These are phyloP conservation scores for Celoporthe dispersa DNA, from an alignment of 2,329 filamentous ascomycete species.

Conservation along the genomic window DNA sequence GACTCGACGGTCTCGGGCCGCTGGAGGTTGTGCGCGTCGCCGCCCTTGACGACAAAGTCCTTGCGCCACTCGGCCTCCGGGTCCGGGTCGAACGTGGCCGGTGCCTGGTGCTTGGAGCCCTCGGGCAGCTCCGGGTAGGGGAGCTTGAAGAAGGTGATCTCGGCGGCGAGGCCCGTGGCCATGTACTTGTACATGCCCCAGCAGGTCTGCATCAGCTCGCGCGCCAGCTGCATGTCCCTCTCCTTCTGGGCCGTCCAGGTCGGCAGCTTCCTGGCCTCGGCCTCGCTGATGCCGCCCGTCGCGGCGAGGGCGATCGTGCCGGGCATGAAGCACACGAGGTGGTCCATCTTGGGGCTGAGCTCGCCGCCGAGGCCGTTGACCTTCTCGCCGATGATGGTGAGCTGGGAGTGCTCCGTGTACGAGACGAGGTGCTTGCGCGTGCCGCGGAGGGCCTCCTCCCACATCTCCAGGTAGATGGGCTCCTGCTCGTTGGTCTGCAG, in stretches of 20 bases:
- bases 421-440: conserved; percentile 92
- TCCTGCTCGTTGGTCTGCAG: conserved; percentile 90
- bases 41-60: conserved; percentile 79
- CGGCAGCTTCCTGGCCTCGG: conserved; percentile 71
- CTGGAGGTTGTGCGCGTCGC: conserved; percentile 92
- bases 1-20: conserved; percentile 96
- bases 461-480: conserved; percentile 86
- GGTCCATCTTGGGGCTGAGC: conserved; percentile 93
- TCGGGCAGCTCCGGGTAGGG: conserved; percentile 69
- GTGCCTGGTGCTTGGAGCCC: conserved; percentile 54
- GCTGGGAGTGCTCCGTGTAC: conserved; percentile 77
- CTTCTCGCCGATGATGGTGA: conserved; percentile 90
- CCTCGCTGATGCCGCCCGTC: conserved; percentile 77
- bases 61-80: conserved; percentile 69
- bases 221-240: conserved; percentile 83
- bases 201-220: conserved; percentile 93
- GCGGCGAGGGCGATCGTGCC: conserved; percentile 90
- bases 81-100: conserved; percentile 54
- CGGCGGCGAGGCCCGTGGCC: conserved; percentile 86
- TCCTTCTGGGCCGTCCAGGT: conserved; percentile 81
- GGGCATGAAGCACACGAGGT: conserved; percentile 96
- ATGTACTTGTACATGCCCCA: conserved; percentile 97
- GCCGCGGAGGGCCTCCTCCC: conserved; percentile 82
- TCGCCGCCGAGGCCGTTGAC: conserved; percentile 69
- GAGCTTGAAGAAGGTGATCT: conserved; percentile 91